Evolutionary conservation across 768 basidiomycete species (phyloP), one percentile per base, ranked within the genome.

Genomic region (Epithele typhae): DNA sequence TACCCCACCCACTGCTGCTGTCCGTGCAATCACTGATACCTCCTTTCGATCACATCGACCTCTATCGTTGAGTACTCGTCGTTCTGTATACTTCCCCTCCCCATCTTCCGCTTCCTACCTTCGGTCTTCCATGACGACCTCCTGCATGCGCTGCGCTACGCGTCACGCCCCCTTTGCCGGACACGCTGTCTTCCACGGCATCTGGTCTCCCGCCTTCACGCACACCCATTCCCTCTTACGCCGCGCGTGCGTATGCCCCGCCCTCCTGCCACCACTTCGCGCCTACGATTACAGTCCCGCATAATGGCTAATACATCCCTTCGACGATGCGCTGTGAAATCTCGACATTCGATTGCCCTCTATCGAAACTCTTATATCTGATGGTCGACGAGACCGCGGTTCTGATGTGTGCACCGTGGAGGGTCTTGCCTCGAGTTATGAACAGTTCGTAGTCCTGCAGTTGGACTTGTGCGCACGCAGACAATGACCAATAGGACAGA

Each of bases 261-360:
- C 25, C 18, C 25, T n/a, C 27, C 25, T 18, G 24, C 46, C 10
- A 10, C 40, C 32, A 30, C 32, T 30, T 45, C 46, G 37, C 39
- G 39, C 36, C 15, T 52, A 52, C 35, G 33, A 23, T 40, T 52
- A 52, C 46, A 48, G 42, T 43, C 25, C 46, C 22, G 43, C 51
- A 39, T 52, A 52, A 52, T 52, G 22, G 51, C 46, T 52, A 47
- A 48, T 52, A 48, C 51, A 40, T 17, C 24, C 8, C n/a, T n/a
- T 24, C 25, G 30, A 15, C 23, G 24, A 32, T 25, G 32, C 40
- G n/a, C n/a, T n/a, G n/a, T n/a, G n/a, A n/a, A n/a, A n/a, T n/a
- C n/a, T n/a, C n/a, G n/a, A n/a, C n/a, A n/a, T n/a, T n/a, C n/a
- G n/a, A n/a, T n/a, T n/a, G n/a, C n/a, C n/a, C n/a, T n/a, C n/a